A percentile compares a stretch with the other conserved stretches of the same genome.
Conservation (phyloP, 2,329 filamentous ascomycete genomes). For the Paradendryphiella salina region DNA sequence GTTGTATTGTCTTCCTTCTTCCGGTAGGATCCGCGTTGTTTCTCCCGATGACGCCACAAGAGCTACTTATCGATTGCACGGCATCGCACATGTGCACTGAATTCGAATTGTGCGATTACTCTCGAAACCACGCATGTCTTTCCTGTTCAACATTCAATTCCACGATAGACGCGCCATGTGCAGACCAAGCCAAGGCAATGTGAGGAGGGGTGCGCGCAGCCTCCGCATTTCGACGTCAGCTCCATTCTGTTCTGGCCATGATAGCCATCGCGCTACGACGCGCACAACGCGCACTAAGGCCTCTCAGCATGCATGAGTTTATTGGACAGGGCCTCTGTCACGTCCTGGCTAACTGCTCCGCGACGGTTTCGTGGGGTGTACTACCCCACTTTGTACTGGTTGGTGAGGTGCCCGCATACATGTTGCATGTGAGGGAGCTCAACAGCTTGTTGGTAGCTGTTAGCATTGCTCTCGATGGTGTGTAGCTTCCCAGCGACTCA, state of each 20-base stretch:
- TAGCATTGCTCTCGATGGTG: slow-evolving; percentile 5
- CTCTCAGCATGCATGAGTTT: slow-evolving; percentile 17
- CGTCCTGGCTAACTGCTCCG: slow-evolving; percentile 16
- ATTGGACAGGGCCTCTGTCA: slow-evolving; percentile 17
- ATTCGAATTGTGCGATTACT: neutral
- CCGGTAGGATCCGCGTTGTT: slow-evolving; percentile 2
- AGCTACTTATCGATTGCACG: neutral
- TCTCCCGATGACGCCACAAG: neutral
- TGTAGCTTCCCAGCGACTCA: slow-evolving; percentile 7
- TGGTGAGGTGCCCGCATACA: slow-evolving; percentile 24
- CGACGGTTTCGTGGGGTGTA: slow-evolving; percentile 14
- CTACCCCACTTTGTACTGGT: slow-evolving; percentile 34
- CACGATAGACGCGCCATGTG: no score
- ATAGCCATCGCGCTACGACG: slow-evolving; percentile 18
- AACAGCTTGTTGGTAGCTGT: slow-evolving; percentile 29
- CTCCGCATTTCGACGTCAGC: slow-evolving; percentile 19
- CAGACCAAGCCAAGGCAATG: neutral
- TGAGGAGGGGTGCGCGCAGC: slow-evolving; percentile 9
- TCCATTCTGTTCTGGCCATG: slow-evolving; percentile 10
- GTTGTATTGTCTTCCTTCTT: neutral
- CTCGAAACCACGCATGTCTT: no score
- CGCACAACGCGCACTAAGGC: slow-evolving; percentile 14
- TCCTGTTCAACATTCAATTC: no score
- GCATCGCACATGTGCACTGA: neutral
- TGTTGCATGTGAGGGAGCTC: slow-evolving; percentile 26